Conservation (phyloP, 2,329 filamentous ascomycete genomes). For the Bipolaris gigantea region DNA sequence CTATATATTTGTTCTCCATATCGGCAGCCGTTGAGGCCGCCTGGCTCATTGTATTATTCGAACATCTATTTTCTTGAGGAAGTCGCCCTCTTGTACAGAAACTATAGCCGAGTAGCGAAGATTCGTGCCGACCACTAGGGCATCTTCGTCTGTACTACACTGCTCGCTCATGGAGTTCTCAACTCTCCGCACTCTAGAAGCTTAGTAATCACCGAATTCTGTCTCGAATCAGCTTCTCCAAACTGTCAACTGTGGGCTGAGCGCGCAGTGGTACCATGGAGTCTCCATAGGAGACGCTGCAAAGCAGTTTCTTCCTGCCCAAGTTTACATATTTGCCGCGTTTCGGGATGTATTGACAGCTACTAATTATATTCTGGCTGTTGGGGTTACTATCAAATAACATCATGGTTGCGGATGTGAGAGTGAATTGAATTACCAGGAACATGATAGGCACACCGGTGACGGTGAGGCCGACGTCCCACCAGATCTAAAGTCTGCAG, state of each 20-base stretch:
- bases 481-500: not conserved
- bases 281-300: not conserved
- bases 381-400: not conserved
- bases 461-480: not conserved
- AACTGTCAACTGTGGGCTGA: not conserved
- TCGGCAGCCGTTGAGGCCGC: too few species aligned
- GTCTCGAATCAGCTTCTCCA: not conserved
- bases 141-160: not conserved
- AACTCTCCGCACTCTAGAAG: not conserved
- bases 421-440: conserved; percentile 4
- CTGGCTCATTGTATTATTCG: too few species aligned
- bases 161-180: not conserved
- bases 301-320: not conserved
- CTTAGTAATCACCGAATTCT: not conserved
- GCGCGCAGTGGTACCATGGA: not conserved
- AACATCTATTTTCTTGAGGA: too few species aligned
- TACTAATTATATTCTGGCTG: not conserved
- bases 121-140: not conserved
- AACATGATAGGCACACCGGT: not conserved
- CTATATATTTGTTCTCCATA: too few species aligned
- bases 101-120: too few species aligned
- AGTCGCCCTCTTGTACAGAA: too few species aligned
- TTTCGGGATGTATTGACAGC: not conserved
- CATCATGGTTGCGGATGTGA: conserved; percentile 2
- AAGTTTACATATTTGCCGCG: not conserved